Base-by-base conservation (phyloP, 257 asterid species). In the Nicotiana sylvestris region DNA sequence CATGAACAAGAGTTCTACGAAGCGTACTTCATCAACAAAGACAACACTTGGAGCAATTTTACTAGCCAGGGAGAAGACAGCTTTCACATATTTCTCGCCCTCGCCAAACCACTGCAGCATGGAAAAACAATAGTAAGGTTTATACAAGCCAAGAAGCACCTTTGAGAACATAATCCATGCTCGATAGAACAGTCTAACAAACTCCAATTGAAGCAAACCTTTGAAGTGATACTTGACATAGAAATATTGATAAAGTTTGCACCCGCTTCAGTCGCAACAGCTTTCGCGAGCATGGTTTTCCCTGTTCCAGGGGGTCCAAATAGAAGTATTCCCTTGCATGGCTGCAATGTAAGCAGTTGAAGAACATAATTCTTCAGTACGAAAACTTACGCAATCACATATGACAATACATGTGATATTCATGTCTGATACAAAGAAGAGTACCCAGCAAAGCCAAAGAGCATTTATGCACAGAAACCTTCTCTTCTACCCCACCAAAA, bases 301-400 rank as follows among this genome's bases (percentile, higher is more conserved):
- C 97, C 97, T 32, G 98, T 93, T 83, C 98, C 97, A 78, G 97
- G 97, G 61, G 97, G 96, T 30, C 97, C 97, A 86, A 95, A 93
- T 72, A 95, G 87, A 82, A 95, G 96, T 85, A 95, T 95, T 83
- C 98, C 98, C 85, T 93, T 94, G 89, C 96, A 92, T 27, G 98
- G 98, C 98, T 94, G 92, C 85, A 85, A 82, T 68, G 39, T 51
- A 46, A 56, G 64, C 56, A 80, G 64, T 39, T 35, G 39, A 43
- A 83, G 32, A 32, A 39, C 46, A 13, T 18, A 21, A 60, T 33
- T 12, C 35, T 35, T 60, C 18, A 29, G 56, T 1, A 58, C 57
- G 9, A 70, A 72, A 72, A 72, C 15, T 72, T 27, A 16, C 2
- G 46, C 46, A 76, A 76, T 76, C 80, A 51, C 64, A 76, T 13